These are phyloP conservation scores for Jackrogersella multiformis DNA, from an alignment of 495 filamentous ascomycete genomes.

Conservation along the genomic window DNA sequence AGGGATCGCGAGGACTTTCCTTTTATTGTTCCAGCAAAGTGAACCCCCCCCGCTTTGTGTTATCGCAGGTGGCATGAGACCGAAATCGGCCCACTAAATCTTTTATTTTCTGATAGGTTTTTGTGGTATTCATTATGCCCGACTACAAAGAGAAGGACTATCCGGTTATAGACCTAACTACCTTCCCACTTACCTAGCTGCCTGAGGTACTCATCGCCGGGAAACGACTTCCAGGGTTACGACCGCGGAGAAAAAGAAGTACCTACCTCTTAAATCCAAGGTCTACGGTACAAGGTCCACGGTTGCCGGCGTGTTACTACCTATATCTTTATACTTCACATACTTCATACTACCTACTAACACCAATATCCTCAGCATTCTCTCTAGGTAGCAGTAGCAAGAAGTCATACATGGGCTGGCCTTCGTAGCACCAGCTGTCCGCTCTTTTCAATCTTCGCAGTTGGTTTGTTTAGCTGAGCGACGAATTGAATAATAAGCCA, in stretches of 20 bases:
- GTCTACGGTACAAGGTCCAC: too few species aligned
- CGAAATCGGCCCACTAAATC: slow-evolving; percentile 39
- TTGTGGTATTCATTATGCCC: background rate
- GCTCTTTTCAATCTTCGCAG: slow-evolving; percentile 1
- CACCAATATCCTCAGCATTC: too few species aligned
- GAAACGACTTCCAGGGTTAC: background rate
- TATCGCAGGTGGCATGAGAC: slow-evolving; percentile 15
- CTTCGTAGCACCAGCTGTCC: slow-evolving; percentile 25
- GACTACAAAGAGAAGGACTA: slow-evolving; percentile 8
- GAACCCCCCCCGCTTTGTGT: slow-evolving; percentile 16
- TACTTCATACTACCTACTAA: too few species aligned
- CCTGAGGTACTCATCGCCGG: background rate
- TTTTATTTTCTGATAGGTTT: background rate
- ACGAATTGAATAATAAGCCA: background rate
- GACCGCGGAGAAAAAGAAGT: background rate
- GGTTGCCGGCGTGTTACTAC: background rate
- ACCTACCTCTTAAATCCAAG: too few species aligned
- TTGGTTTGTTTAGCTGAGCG: slow-evolving; percentile 1
- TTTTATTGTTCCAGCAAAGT: background rate
- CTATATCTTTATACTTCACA: too few species aligned
- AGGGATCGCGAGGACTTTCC: slow-evolving; percentile 5
- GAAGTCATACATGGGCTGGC: slow-evolving; percentile 14
- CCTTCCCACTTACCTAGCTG: too few species aligned
- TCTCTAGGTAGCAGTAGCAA: background rate
- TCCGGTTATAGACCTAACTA: background rate